These are phyloP conservation scores for Diplodia seriata DNA, from an alignment of 2,329 filamentous ascomycete genomes.

Conservation along the genomic window DNA sequence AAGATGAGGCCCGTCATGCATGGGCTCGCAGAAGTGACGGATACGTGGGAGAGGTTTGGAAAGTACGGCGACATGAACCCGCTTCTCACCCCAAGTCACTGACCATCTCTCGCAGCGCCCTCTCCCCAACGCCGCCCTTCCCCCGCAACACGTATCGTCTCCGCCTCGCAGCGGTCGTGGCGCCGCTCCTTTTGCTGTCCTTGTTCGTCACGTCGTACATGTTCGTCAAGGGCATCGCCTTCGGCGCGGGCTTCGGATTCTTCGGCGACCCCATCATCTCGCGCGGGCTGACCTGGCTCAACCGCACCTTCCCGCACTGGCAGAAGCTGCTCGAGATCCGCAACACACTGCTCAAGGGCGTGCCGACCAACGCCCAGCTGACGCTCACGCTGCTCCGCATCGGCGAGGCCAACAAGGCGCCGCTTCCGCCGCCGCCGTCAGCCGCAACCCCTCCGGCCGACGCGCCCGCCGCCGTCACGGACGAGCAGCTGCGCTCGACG, in stretches of 20 bases:
- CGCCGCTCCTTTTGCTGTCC: constrained; percentile 53
- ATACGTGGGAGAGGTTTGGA: constrained; percentile 68
- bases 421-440: constrained; percentile 68
- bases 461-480: constrained; percentile 57
- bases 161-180: constrained; percentile 54
- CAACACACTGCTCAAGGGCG: constrained; percentile 75
- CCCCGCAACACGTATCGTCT: constrained; percentile 53
- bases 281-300: constrained; percentile 65
- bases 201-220: constrained; percentile 58
- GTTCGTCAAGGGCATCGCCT: constrained; percentile 67
- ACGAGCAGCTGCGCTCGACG: constrained; percentile 58
- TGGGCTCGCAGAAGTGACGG: constrained; percentile 63
- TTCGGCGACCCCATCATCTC: constrained; percentile 79
- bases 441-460: constrained; percentile 55
- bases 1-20: constrained; percentile 78
- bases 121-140: constrained; percentile 59
- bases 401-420: constrained; percentile 80
- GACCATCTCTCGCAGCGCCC: constrained; percentile 42
- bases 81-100: background rate
- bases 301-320: constrained; percentile 72
- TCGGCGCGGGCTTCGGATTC: constrained; percentile 75
- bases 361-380: constrained; percentile 86
- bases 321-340: constrained; percentile 72
- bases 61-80: constrained; percentile 52
- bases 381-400: constrained; percentile 81